Evolutionary conservation across 2,329 filamentous ascomycete species (phyloP).

Genomic region (Dryadomyces quercivorus): DNA sequence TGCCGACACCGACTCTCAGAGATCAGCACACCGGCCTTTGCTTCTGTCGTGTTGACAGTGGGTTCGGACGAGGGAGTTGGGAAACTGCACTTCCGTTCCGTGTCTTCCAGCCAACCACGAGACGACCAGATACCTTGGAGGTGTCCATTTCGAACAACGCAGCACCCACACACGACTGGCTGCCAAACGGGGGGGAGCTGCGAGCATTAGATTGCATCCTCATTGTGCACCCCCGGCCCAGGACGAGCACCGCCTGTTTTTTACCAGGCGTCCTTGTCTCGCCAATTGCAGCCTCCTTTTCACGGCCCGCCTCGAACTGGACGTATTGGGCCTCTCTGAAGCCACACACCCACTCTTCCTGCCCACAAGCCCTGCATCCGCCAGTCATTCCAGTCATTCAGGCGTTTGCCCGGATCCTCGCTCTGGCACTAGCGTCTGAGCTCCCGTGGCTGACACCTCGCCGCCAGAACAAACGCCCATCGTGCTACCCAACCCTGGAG

Average conservation of each 20-base stretch:
- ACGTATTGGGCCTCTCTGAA: neutral
- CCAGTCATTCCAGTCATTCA: neutral
- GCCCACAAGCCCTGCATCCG: neutral
- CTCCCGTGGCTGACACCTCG: neutral
- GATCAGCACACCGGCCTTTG: neutral
- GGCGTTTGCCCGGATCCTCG: neutral
- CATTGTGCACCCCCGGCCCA: neutral
- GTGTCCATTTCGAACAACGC: neutral
- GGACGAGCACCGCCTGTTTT: neutral
- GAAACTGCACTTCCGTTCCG: neutral
- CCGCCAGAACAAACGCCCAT: neutral
- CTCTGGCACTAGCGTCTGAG: neutral
- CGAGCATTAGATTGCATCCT: neutral
- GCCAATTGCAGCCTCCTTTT: neutral
- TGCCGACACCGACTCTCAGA: neutral
- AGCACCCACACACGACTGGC: slow-evolving; percentile 1
- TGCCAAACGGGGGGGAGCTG: neutral
- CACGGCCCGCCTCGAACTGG: neutral
- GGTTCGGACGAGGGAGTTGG: slow-evolving; percentile 2
- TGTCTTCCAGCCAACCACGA: neutral
- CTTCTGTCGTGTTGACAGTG: neutral
- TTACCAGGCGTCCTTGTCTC: neutral
- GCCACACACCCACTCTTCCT: neutral
- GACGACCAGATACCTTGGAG: neutral
- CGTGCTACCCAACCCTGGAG: neutral